Percentiles rank a stretch among this genome's conserved stretches.
Conservation (phyloP, 192 early-diverging fungal species). For the Globomyces pollinis-pini region DNA sequence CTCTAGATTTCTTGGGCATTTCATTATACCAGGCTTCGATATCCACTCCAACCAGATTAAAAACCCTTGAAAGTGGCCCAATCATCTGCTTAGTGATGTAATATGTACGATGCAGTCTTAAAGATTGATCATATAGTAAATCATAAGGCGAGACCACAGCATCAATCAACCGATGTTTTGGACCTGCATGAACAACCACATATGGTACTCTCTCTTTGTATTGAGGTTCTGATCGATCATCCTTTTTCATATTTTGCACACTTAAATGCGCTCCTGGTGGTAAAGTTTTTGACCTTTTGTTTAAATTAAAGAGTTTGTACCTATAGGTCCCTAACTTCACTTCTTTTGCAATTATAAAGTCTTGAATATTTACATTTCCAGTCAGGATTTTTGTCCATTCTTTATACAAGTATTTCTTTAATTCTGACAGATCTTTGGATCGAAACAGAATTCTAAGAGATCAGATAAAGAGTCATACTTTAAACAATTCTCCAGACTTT, state of each 20-base stretch:
- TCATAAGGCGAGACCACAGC: slow-evolving; percentile 62
- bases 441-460: slow-evolving; percentile 70
- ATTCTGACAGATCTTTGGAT: slow-evolving; percentile 67
- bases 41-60: slow-evolving; percentile 74
- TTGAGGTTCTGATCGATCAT: slow-evolving; percentile 72
- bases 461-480: slow-evolving; percentile 38
- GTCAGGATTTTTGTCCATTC: slow-evolving; percentile 69
- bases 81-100: slow-evolving; percentile 83
- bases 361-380: slow-evolving; percentile 57
- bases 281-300: slow-evolving; percentile 22
- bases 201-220: slow-evolving; percentile 87
- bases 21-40: slow-evolving; percentile 61
- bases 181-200: slow-evolving; percentile 68
- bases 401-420: slow-evolving; percentile 65
- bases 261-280: slow-evolving; percentile 71
- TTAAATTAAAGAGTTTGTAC: too few relatives aligned
- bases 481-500: slow-evolving; percentile 68
- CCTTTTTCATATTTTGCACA: slow-evolving; percentile 54
- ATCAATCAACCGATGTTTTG: slow-evolving; percentile 60
- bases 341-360: slow-evolving; percentile 86
- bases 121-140: slow-evolving; percentile 47
- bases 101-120: slow-evolving; percentile 68
- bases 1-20: slow-evolving; percentile 59
- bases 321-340: slow-evolving; percentile 73
- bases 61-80: slow-evolving; percentile 67